Percentiles rank a stretch among this genome's conserved stretches.
phyloP scores from a whole-genome alignment of 1,139 yeast genomes.

The Pichia sorboxylosa region DNA sequence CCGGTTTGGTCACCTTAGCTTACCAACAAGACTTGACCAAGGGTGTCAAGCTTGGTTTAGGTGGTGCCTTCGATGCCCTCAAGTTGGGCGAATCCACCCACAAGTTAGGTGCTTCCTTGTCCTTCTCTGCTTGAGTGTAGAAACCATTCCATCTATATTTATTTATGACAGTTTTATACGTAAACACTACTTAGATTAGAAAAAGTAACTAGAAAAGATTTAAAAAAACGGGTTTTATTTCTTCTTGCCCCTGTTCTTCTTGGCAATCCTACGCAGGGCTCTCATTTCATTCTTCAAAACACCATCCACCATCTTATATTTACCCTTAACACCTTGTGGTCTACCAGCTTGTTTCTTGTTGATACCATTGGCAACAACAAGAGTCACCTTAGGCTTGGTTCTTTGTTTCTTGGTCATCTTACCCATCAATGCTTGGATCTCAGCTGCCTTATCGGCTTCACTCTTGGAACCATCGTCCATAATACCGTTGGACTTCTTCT shows the following conservation, averaged over 20 bases:
- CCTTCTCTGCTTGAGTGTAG: conserved; percentile 34
- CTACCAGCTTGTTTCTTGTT: conserved; percentile 87
- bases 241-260: conserved; percentile 46
- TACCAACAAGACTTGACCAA: conserved; percentile 95
- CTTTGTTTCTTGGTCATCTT: conserved; percentile 65
- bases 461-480: conserved; percentile 80
- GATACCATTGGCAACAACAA: conserved; percentile 81
- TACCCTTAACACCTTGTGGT: conserved; percentile 94
- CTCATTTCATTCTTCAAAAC: conserved; percentile 94
- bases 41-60: conserved; percentile 95
- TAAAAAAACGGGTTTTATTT: neutral
- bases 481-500: conserved; percentile 87
- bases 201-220: neutral
- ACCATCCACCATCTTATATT: conserved; percentile 99
- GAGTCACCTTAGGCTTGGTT: conserved; percentile 70
- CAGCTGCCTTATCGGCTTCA: conserved; percentile 90
- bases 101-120: conserved; percentile 91
- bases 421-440: conserved; percentile 75
- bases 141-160: neutral
- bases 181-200: no score
- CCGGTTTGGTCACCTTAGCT: conserved; percentile 88
- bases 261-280: conserved; percentile 80
- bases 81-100: conserved; percentile 95
- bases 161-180: no score
- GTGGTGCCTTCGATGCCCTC: conserved; percentile 94